Evolutionary conservation across 148 eudicot genomes (phyloP).

Genomic region (Chenopodium album): DNA sequence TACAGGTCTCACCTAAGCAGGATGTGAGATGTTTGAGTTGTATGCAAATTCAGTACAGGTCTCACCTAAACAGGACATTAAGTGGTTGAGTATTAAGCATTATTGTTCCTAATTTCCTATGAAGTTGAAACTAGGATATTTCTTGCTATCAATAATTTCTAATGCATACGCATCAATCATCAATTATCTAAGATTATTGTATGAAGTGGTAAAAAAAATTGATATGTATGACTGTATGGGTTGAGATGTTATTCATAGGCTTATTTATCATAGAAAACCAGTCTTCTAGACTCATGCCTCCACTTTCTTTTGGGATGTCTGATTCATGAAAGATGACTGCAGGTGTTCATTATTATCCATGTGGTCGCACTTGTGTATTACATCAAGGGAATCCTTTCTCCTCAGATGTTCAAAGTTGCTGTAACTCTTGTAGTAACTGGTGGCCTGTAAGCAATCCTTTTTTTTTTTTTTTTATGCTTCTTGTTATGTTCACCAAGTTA

Average conservation of each 20-base stretch:
- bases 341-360: constrained; percentile 94
- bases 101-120: background rate
- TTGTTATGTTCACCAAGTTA: background rate
- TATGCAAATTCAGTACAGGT: background rate
- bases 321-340: constrained; percentile 32
- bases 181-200: background rate
- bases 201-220: background rate
- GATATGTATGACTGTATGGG: background rate
- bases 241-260: background rate
- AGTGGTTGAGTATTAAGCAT: background rate
- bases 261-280: background rate
- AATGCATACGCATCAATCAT: background rate
- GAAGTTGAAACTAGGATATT: background rate
- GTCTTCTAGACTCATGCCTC: background rate
- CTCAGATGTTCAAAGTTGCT: constrained; percentile 94
- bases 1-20: background rate
- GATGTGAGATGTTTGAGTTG: background rate
- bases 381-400: constrained; percentile 83
- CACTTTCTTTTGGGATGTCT: constrained; percentile 4
- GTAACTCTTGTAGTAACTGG: constrained; percentile 81
- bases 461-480: background rate
- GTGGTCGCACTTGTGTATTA: constrained; percentile 94
- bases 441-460: constrained; percentile 70
- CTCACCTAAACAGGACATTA: background rate
- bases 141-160: background rate